Base-by-base conservation (phyloP, 208 protist species). In the Herpetomonas tarakana region DNA sequence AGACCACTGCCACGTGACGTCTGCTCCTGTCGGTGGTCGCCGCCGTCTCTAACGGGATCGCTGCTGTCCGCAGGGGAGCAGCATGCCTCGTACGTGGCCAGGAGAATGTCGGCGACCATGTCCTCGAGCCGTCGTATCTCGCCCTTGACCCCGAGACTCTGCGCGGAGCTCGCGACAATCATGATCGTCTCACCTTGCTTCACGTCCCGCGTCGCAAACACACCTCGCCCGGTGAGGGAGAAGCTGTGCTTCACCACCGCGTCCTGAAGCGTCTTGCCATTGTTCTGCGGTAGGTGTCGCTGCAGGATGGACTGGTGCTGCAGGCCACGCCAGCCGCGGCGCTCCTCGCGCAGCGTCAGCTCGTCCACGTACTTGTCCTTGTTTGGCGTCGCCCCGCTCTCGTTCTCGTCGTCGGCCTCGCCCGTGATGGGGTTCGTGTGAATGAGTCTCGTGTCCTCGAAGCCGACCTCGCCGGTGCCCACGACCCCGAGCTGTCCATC, bases 391-490 rank as follows among this genome's bases (percentile, higher is more conserved):
- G 22, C 29, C 44, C 14, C 45, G 14, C 49, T 62, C 12, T 27
- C n/a, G 35, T 25, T 52, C 44, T 62, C 35, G 35, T 50, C 46
- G 11, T 53, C 44, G 3, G 45, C n/a, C 14, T 29, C 56, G 45
- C 45, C 57, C 57, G 28, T 77, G 64, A 31, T 74, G 53, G 28
- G 53, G 25, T 31, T 29, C 18, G 4, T 58, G 53, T 31, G 11
- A 12, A 21, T 18, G 9, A 39, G 16, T 30, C 58, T 31, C 28
- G 25, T 3, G 52, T 76, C 69, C 25, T 92, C 83, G 63, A 95
- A 95, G 62, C 86, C 86, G 6, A 95, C 86, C 66, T 95, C 83
- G 18, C 89, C 89, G 0, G 78, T 88, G 18, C 88, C 88, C 14
- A 73, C 86, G 26, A 71, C 68, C 35, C 86, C 63, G 50, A 91